Base-by-base conservation (phyloP, 495 filamentous ascomycete genomes). In the Chaetomidium leptoderma region DNA sequence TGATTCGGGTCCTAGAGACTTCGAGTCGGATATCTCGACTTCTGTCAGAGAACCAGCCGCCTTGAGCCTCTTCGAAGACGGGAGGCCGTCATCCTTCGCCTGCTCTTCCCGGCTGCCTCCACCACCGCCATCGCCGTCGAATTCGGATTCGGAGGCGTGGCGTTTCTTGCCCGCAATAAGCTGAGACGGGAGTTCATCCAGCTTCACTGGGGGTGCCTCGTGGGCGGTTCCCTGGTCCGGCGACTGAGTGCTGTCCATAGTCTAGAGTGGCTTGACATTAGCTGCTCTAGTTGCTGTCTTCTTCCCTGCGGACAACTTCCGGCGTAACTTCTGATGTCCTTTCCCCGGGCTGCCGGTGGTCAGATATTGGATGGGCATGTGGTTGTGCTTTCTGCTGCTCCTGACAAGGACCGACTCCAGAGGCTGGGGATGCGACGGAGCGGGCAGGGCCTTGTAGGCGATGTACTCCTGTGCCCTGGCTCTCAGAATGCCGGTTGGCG, bases 1-100 rank as follows among this genome's bases (percentile, higher is more conserved):
- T 4, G 48, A 29, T 17, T 57, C 50, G 29, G 60, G 55, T 56
- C 21, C 37, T 21, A 46, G 61, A 47, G 53, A 46, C 19, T 53
- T 51, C 19, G 63, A 66, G 27, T 74, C 69, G 58, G 63, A 54
- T 57, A 69, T 66, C 62, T 74, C 72, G 33, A 65, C 70, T 37
- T 75, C 70, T 14, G 69, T 69, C 19, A 14, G 19, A n/a, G 36
- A 42, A 1, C 5, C 36, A 3, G 4, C 17, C 11, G 16, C 46
- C 36, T 51, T 58, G 1, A 21, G 13, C 37, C 40, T 52, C 40
- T 52, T 52, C 10, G 30, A 11, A 16, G 37, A 27, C 21, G 19
- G 46, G 16, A 13, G 13, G 37, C 7, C 17, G 26, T 11, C 36
- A 35, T 58, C 55, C 3, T 44, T 36, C 1, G 17, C 24, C 14